These are phyloP conservation scores for Tetrapisispora iriomotensis DNA, from an alignment of 805 yeast genomes.

Conservation along the genomic window DNA sequence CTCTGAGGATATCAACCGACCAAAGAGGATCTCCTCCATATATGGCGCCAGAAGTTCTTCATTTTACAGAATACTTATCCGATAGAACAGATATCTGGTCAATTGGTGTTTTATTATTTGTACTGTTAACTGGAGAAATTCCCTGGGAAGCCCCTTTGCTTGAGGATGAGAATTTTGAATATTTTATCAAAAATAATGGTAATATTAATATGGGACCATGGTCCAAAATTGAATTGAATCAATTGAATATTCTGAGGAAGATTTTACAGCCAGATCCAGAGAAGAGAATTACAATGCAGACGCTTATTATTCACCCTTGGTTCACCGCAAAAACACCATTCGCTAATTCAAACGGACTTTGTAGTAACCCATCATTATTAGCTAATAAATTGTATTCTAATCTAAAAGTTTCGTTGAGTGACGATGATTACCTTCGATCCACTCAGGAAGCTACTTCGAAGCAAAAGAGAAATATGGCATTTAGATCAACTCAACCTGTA, in stretches of 20 bases:
- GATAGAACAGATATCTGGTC: slow-evolving; percentile 59
- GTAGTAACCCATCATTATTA: slow-evolving; percentile 42
- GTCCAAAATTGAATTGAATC: slow-evolving; percentile 41
- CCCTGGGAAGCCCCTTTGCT: slow-evolving; percentile 62
- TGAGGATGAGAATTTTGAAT: slow-evolving; percentile 40
- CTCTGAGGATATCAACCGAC: slow-evolving; percentile 37
- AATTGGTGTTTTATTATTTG: slow-evolving; percentile 54
- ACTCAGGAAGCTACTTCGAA: slow-evolving; percentile 12
- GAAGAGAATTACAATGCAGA: slow-evolving; percentile 34
- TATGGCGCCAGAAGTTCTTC: slow-evolving; percentile 63
- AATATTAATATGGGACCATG: slow-evolving; percentile 42
- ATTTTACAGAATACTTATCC: slow-evolving; percentile 40
- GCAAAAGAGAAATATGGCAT: not conserved
- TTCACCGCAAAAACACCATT: slow-evolving; percentile 35
- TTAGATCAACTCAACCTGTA: slow-evolving; percentile 39
- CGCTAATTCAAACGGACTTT: slow-evolving; percentile 38
- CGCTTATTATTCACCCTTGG: slow-evolving; percentile 49
- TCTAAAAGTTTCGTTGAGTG: slow-evolving; percentile 44
- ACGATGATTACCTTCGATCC: slow-evolving; percentile 33
- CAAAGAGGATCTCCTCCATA: slow-evolving; percentile 71
- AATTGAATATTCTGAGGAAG: slow-evolving; percentile 43
- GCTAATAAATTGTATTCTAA: slow-evolving; percentile 43
- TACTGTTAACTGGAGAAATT: slow-evolving; percentile 51
- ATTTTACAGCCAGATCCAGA: slow-evolving; percentile 41
- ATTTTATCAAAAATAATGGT: slow-evolving; percentile 37